A percentile compares a stretch with the other conserved stretches of the same genome.
Evolutionary conservation across 140 eudicot genomes (phyloP).

Genomic region (Senecio squalidus): DNA sequence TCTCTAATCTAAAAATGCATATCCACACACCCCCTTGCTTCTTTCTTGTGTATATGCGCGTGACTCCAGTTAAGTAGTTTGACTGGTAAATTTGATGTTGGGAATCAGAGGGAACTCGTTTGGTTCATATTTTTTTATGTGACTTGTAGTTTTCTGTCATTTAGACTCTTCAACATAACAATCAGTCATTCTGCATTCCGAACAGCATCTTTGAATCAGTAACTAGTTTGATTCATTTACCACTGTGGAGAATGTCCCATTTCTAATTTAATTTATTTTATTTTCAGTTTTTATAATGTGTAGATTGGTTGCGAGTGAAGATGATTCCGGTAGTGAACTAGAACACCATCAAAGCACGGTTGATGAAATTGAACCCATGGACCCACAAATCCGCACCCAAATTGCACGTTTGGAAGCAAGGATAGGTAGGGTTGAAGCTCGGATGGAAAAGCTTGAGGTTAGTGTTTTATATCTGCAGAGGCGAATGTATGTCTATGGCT

Average conservation of each 20-base stretch:
- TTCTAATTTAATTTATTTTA: neutral
- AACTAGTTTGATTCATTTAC: too few species aligned
- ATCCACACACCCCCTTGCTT: too few species aligned
- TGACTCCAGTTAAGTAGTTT: too few species aligned
- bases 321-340: constrained; percentile 13
- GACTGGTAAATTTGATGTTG: too few species aligned
- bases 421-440: constrained; percentile 40
- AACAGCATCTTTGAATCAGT: too few species aligned
- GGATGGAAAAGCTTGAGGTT: constrained; percentile 41
- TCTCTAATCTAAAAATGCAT: too few species aligned
- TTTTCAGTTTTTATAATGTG: constrained; percentile 27
- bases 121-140: too few species aligned
- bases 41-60: too few species aligned
- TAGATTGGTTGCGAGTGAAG: constrained; percentile 30
- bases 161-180: too few species aligned
- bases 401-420: constrained; percentile 37
- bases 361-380: constrained; percentile 23
- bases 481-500: constrained; percentile 29
- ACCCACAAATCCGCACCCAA: constrained; percentile 31
- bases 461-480: constrained; percentile 33
- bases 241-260: neutral
- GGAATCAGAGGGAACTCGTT: too few species aligned
- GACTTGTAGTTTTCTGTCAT: too few species aligned
- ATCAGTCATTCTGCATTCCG: too few species aligned
- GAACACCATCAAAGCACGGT: constrained; percentile 22